phyloP scores from a whole-genome alignment of 768 basidiomycete species.

The Gloeophyllum trabeum region DNA sequence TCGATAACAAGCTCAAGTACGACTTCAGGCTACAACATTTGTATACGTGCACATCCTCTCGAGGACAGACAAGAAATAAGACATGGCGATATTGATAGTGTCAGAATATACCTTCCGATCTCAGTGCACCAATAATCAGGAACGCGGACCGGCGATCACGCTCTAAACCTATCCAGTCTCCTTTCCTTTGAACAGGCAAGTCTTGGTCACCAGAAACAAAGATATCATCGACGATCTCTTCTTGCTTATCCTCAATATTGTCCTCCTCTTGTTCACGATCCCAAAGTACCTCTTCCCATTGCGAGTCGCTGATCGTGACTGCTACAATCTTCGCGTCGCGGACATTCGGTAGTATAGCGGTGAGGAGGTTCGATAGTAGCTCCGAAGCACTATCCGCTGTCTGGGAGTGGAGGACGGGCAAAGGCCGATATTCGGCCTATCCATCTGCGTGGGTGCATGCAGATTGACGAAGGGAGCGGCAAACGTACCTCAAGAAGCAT shows the following conservation, averaged over 20 bases:
- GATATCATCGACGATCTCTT: slow-evolving; percentile 33
- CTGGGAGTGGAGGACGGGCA: slow-evolving; percentile 57
- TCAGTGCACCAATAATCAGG: slow-evolving; percentile 66
- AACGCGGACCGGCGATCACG: slow-evolving; percentile 73
- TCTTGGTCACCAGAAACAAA: slow-evolving; percentile 54
- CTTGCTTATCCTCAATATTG: slow-evolving; percentile 13
- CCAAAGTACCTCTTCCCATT: slow-evolving; percentile 78
- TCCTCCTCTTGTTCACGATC: slow-evolving; percentile 51
- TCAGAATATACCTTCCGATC: slow-evolving; percentile 58
- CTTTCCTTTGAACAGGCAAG: slow-evolving; percentile 31
- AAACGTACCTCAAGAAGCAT: slow-evolving; percentile 68
- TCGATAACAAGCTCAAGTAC: too few species aligned
- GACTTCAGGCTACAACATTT: too few species aligned
- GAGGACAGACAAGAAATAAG: too few species aligned
- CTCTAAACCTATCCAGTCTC: slow-evolving; percentile 72
- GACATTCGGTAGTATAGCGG: slow-evolving; percentile 65
- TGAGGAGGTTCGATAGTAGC: slow-evolving; percentile 62
- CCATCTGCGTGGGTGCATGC: slow-evolving; percentile 4
- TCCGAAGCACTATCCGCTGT: slow-evolving; percentile 59
- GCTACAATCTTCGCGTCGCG: slow-evolving; percentile 66
- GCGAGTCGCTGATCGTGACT: slow-evolving; percentile 64
- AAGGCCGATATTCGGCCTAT: slow-evolving; percentile 75
- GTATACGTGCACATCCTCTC: too few species aligned
- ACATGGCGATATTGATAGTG: too few species aligned
- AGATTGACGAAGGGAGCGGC: not conserved